phyloP scores from a whole-genome alignment of 2,329 filamentous ascomycete species.

The Monosporascus sp. region DNA sequence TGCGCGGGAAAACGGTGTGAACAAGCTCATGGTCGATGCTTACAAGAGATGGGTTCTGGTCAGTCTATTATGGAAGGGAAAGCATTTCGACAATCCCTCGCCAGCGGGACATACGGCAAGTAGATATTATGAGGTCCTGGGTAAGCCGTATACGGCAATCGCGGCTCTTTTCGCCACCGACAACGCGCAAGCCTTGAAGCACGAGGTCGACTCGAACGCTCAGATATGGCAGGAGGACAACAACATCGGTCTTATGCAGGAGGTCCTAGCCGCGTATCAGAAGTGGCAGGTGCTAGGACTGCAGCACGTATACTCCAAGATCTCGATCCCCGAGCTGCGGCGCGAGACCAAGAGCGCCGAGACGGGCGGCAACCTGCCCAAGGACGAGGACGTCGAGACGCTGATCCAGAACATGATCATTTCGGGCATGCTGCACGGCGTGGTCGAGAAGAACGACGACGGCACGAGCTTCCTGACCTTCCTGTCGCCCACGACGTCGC shows the following conservation, averaged over 20 bases:
- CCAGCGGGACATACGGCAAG: slow-evolving; percentile 41
- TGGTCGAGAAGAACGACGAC: slow-evolving; percentile 40
- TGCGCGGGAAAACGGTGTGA: slow-evolving; percentile 54
- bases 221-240: slow-evolving; percentile 64
- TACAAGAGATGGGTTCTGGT: slow-evolving; percentile 89
- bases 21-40: slow-evolving; percentile 77
- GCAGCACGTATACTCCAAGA: slow-evolving; percentile 62
- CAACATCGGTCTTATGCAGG: slow-evolving; percentile 65
- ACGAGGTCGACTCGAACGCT: slow-evolving; percentile 55
- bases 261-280: slow-evolving; percentile 66
- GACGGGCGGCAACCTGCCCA: slow-evolving; percentile 40
- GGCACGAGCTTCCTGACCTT: slow-evolving; percentile 49
- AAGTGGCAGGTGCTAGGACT: slow-evolving; percentile 71
- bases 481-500: slow-evolving; percentile 32
- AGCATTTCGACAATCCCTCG: slow-evolving; percentile 47
- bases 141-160: slow-evolving; percentile 66
- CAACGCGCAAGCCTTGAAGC: slow-evolving; percentile 52
- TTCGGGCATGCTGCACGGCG: slow-evolving; percentile 47
- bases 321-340: slow-evolving; percentile 50
- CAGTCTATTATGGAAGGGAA: slow-evolving; percentile 65
- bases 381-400: slow-evolving; percentile 37
- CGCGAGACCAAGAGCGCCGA: slow-evolving; percentile 47
- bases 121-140: slow-evolving; percentile 47
- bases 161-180: slow-evolving; percentile 60
- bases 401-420: slow-evolving; percentile 53